Conservation (phyloP, 1,139 yeast species). For the Hemisphaericaspora lyxosophila region DNA sequence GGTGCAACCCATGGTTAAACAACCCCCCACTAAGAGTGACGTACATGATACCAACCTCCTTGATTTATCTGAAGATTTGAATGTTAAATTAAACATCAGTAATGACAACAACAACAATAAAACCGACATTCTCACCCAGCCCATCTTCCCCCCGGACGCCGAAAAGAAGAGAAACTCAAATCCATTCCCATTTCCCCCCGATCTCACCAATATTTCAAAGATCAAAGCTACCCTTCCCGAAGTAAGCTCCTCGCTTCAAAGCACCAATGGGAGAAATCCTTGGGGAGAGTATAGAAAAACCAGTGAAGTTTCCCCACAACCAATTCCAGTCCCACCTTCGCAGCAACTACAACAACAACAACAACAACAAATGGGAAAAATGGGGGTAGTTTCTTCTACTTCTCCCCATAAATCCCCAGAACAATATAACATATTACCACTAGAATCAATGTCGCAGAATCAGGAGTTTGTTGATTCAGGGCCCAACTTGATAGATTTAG, state of each 20-base stretch:
- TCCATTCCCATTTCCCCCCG: constrained; percentile 14
- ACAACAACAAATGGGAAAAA: no score
- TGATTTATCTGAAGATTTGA: constrained; percentile 7
- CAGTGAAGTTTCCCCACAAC: constrained; percentile 3
- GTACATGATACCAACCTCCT: constrained; percentile 2
- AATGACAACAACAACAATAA: no score
- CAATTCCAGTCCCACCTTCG: constrained; percentile 2
- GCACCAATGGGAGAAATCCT: constrained; percentile 21
- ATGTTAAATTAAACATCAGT: neutral
- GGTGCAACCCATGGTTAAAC: neutral
- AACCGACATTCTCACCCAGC: neutral
- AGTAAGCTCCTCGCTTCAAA: constrained; percentile 2
- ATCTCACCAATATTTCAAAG: neutral
- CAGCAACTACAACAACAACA: no score
- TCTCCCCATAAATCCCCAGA: neutral
- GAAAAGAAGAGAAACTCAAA: constrained; percentile 5
- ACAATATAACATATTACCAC: neutral
- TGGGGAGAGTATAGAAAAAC: constrained; percentile 24
- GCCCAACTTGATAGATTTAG: constrained; percentile 39
- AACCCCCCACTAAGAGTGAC: neutral
- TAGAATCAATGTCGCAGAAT: constrained; percentile 10
- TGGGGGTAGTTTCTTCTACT: no score
- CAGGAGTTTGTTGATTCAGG: constrained; percentile 15
- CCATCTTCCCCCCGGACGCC: neutral
- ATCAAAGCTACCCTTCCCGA: constrained; percentile 3